Conservation (phyloP, 192 early-diverging fungal genomes). For the Powellomyces hirtus region DNA sequence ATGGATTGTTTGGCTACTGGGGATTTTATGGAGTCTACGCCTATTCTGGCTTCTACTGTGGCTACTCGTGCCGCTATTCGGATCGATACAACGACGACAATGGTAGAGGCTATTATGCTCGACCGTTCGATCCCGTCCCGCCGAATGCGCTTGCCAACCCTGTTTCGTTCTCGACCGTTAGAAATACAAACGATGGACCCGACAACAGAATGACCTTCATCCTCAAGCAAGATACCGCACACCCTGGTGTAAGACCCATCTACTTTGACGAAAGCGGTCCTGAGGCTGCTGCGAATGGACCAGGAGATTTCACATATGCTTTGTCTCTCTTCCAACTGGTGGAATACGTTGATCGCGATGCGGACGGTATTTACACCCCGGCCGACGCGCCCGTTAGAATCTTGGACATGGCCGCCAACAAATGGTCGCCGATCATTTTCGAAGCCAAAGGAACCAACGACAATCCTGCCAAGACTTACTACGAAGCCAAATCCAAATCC, state of each 20-base stretch:
- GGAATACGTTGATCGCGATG: slow-evolving; percentile 10
- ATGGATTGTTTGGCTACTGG: not conserved
- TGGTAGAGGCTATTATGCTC: not conserved
- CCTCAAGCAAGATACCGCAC: too few species aligned
- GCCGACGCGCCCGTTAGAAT: not conserved
- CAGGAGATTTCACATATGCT: slow-evolving; percentile 7
- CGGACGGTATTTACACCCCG: not conserved
- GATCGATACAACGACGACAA: not conserved
- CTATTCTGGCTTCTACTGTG: not conserved
- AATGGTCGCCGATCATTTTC: not conserved
- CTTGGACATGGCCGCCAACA: not conserved
- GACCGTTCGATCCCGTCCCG: not conserved
- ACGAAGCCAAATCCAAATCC: not conserved
- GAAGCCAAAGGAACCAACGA: not conserved
- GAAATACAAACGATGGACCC: slow-evolving; percentile 1
- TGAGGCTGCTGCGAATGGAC: not conserved
- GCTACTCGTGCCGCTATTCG: slow-evolving; percentile 5
- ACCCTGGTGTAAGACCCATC: not conserved
- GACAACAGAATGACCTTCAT: slow-evolving; percentile 9
- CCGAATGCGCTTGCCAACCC: not conserved
- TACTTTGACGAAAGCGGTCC: not conserved
- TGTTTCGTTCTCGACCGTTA: not conserved
- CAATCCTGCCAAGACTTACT: not conserved
- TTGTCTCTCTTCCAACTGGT: slow-evolving; percentile 1
- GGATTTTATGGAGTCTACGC: too few species aligned